Evolutionary conservation across 805 yeast species (phyloP).

Genomic region (Ascoidea tarda): DNA sequence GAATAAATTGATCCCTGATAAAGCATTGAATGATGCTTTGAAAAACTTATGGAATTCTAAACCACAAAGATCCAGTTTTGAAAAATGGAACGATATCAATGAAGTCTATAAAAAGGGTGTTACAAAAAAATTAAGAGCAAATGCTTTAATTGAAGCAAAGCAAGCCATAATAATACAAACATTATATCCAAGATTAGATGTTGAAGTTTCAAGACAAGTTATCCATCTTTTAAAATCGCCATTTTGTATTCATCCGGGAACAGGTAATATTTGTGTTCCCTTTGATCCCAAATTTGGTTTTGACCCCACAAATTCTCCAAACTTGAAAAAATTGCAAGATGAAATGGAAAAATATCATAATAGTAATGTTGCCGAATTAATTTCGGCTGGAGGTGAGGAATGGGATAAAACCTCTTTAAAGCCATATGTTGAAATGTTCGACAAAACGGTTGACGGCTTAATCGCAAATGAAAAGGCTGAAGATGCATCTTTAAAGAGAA

Average conservation of each 20-base stretch:
- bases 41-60: constrained; percentile 42
- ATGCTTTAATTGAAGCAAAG: constrained; percentile 48
- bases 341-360: constrained; percentile 44
- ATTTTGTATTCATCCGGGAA: constrained; percentile 91
- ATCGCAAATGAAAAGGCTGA: constrained; percentile 34
- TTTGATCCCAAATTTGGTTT: constrained; percentile 47
- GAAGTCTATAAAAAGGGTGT: constrained; percentile 28
- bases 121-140: constrained; percentile 24
- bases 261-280: constrained; percentile 93
- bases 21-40: constrained; percentile 36
- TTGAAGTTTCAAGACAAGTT: constrained; percentile 80
- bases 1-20: constrained; percentile 49
- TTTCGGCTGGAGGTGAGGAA: constrained; percentile 19
- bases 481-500: no score
- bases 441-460: constrained; percentile 42
- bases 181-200: constrained; percentile 84
- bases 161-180: constrained; percentile 71
- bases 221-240: constrained; percentile 93
- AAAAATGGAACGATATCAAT: constrained; percentile 74
- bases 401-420: constrained; percentile 56
- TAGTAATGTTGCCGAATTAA: constrained; percentile 10
- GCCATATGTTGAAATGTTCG: constrained; percentile 56
- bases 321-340: constrained; percentile 42
- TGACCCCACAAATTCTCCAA: constrained; percentile 73
- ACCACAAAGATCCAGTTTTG: constrained; percentile 36